Base-by-base conservation (phyloP, 352 stramenopile genomes). In the Globisporangium canariense region DNA sequence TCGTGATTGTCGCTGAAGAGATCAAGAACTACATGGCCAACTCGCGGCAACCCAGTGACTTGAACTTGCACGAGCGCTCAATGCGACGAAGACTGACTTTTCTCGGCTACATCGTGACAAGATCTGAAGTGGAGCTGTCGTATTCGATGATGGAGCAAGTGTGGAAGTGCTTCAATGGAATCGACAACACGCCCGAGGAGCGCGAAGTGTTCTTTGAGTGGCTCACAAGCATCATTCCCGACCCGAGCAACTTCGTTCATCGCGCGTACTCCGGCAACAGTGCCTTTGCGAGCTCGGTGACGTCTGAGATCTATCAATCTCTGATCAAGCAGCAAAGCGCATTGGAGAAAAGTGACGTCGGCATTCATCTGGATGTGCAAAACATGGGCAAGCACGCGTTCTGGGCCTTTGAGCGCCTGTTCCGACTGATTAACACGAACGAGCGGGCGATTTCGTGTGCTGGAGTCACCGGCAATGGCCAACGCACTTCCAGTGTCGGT, bases 191-290 rank as follows among this genome's bases (percentile, higher is more conserved):
- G 0, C 58, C 66, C 25, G 69, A 78, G 58, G 77, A 79, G 54
- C 66, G 64, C 7, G 66, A 90, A 14, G 67, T 84, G 11, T 94
- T 93, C 59, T 96, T 91, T 70, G 66, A 79, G 32, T 96, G 87
- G 87, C 75, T 96, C 50, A 73, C 70, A 10, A 70, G 60, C 18
- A 76, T 93, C 22, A 74, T 94, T 18, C 79, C 84, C 0, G 80
- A 91, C 60, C 77, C 83, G 6, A 81, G 77, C 46, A 88, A 91
- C 59, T 89, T 90, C 22, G 74, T 91, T 7, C 81, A 92, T 46
- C 78, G 80, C 53, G 78, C 79, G 0, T 89, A 88, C 60, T 77
- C 81, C 0, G 73, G 68, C 1, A 86, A 89, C 38, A 86, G 73
- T 13, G 85, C 83, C 1, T 83, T 93, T 70, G 72, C 77, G 25